Evolutionary conservation across 2,329 filamentous ascomycete genomes (phyloP).

Genomic region (Aspergillus quadrilineatus): DNA sequence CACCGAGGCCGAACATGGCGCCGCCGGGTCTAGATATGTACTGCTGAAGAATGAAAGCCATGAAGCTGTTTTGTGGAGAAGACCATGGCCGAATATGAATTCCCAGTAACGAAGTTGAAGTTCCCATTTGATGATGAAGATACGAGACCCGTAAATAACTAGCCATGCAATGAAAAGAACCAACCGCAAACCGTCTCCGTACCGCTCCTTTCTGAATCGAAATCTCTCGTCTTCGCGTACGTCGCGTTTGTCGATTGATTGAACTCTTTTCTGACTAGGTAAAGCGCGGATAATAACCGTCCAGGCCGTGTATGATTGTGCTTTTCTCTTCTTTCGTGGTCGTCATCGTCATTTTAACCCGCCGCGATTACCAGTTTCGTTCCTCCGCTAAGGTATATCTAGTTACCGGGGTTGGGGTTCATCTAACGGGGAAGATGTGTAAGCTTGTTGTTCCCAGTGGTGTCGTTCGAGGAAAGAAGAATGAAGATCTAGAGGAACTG

Average conservation of each 20-base stretch:
- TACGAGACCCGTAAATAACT: conserved; percentile 15
- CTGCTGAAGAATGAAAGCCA: too few relatives aligned
- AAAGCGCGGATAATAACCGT: conserved; percentile 6
- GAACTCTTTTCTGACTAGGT: conserved; percentile 7
- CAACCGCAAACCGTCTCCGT: conserved; percentile 5
- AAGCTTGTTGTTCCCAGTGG: not conserved
- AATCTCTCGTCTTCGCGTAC: conserved; percentile 10
- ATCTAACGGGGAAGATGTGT: conserved; percentile 53
- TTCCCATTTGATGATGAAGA: conserved; percentile 19
- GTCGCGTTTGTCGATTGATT: conserved; percentile 7
- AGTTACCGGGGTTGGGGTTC: conserved; percentile 73
- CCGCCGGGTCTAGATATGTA: too few relatives aligned
- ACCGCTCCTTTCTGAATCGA: conserved; percentile 13
- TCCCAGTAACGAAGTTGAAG: conserved; percentile 15
- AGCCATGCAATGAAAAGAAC: conserved; percentile 14
- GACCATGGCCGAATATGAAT: conserved; percentile 2
- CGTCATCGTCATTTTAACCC: conserved; percentile 13
- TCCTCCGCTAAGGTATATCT: conserved; percentile 8
- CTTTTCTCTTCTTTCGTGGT: conserved; percentile 14
- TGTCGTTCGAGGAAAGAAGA: not conserved
- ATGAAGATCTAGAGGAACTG: not conserved
- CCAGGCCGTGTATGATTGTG: conserved; percentile 4
- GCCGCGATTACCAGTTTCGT: conserved; percentile 6
- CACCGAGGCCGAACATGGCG: too few relatives aligned
- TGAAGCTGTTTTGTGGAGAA: not conserved